Conservation (phyloP, 1,284 basidiomycete species). For the Fomes fomentarius region DNA sequence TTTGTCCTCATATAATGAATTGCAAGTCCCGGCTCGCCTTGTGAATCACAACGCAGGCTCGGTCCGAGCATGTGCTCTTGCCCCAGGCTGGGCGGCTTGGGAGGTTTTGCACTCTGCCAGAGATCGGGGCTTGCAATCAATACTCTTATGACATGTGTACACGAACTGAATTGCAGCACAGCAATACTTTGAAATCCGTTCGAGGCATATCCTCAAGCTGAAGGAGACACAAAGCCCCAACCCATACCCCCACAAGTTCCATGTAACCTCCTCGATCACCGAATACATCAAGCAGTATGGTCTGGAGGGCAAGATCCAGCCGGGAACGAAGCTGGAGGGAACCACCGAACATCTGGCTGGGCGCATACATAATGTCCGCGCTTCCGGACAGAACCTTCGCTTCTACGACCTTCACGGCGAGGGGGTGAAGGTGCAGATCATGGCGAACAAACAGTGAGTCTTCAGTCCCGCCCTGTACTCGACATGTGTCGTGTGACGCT, state of each 20-base stretch:
- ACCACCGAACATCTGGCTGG: slow-evolving; percentile 76
- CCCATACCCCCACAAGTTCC: slow-evolving; percentile 99
- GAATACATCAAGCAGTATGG: slow-evolving; percentile 83
- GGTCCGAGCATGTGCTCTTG: too few species aligned
- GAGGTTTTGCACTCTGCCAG: too few species aligned
- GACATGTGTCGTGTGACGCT: background rate
- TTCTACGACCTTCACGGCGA: slow-evolving; percentile 98
- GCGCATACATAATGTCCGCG: slow-evolving; percentile 89
- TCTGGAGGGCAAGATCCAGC: slow-evolving; percentile 65
- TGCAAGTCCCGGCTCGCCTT: too few species aligned
- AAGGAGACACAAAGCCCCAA: slow-evolving; percentile 87
- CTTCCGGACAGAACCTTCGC: slow-evolving; percentile 81
- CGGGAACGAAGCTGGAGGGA: slow-evolving; percentile 62
- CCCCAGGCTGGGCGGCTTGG: too few species aligned
- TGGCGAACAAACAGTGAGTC: slow-evolving; percentile 87
- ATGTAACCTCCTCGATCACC: slow-evolving; percentile 83
- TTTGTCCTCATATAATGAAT: too few species aligned
- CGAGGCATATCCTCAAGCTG: slow-evolving; percentile 85
- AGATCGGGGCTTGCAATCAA: too few species aligned
- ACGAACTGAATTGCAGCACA: slow-evolving; percentile 35
- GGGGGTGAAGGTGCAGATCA: slow-evolving; percentile 93
- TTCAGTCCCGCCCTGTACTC: background rate
- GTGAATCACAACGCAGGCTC: too few species aligned
- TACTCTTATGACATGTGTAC: background rate
- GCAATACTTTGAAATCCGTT: slow-evolving; percentile 98